Conservation (phyloP, 2,329 filamentous ascomycete species). For the Sclerotinia glacialis region DNA sequence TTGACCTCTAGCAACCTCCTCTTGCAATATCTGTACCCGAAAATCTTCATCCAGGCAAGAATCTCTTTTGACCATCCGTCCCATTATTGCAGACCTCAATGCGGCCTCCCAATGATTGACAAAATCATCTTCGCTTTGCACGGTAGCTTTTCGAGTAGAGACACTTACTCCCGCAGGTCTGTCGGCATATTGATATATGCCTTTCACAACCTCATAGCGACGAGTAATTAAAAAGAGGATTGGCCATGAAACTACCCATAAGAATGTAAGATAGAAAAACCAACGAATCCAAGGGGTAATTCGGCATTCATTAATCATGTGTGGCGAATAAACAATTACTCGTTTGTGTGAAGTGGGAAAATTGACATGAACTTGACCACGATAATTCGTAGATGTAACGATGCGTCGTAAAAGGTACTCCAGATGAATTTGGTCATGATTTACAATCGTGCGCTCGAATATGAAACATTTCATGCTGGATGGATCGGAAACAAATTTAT, state of each 20-base stretch:
- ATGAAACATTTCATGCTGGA: slow-evolving; percentile 56
- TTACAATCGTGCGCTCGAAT: slow-evolving; percentile 52
- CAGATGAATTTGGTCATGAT: slow-evolving; percentile 58
- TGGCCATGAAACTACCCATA: slow-evolving; percentile 71
- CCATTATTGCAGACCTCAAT: slow-evolving; percentile 58
- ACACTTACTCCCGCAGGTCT: not conserved
- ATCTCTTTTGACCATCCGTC: slow-evolving; percentile 47
- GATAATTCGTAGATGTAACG: slow-evolving; percentile 64
- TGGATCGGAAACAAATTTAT: slow-evolving; percentile 60
- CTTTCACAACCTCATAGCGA: slow-evolving; percentile 61
- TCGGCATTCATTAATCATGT: slow-evolving; percentile 62
- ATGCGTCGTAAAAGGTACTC: slow-evolving; percentile 51
- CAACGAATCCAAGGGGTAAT: slow-evolving; percentile 60
- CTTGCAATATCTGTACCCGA: slow-evolving; percentile 45
- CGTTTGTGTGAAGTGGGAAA: slow-evolving; percentile 58
- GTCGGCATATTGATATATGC: slow-evolving; percentile 47
- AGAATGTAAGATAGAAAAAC: slow-evolving; percentile 63
- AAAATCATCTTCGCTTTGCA: slow-evolving; percentile 53
- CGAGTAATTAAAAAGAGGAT: slow-evolving; percentile 65
- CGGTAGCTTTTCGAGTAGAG: slow-evolving; percentile 25
- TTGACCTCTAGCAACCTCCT: slow-evolving; percentile 29
- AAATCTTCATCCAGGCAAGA: slow-evolving; percentile 57
- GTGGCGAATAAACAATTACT: slow-evolving; percentile 63
- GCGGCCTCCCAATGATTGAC: slow-evolving; percentile 60
- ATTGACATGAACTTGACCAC: slow-evolving; percentile 55